Base-by-base conservation (phyloP, 495 filamentous ascomycete species). In the Talaromyces proteolyticus region DNA sequence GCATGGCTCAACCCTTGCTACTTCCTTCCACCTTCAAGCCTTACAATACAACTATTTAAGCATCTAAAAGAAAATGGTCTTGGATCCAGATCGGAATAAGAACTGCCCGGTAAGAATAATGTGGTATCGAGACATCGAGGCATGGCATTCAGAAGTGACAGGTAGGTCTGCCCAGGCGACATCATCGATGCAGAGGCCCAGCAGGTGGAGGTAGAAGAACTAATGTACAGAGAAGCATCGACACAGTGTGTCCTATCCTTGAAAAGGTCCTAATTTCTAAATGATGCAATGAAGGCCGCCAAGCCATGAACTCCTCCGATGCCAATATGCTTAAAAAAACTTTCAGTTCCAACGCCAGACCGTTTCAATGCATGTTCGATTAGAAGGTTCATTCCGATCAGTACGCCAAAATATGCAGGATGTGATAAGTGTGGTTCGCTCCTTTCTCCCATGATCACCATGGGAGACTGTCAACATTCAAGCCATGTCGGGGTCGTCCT, bases 401-500 rank as follows among this genome's bases (percentile, higher is more conserved):
- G 44, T 47, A 36, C 44, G 44, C 44, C 44, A 29, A 16, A 47
- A 12, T 47, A 47, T 49, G 37, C 21, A 39, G 47, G 21, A 40
- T 21, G 29, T 34, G 29, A 34, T 10, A 10, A 34, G 29, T 14
- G 29, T 34, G 29, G n/a, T 4, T 34, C 29, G 29, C 14, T 34
- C 8, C 8, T 10, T 2, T 10, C 8, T 34, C 14, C 29, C 29
- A 34, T 14, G 29, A 34, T 10, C 29, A 34, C 29, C 8, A 12
- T 20, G 10, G 11, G 12, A 36, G 34, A 29, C 21, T 19, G 18
- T 44, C 17, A 3, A 34, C 16, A 22, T 34, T 66, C 55, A 73
- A 36, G 67, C 67, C 57, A 70, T 73, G 55, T 75, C 72, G 39
- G 89, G 85, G 47, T 89, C 85, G 54, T 88, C 80, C 51, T 89